A percentile compares a stretch with the other conserved stretches of the same genome.
These are phyloP conservation scores for Acidomyces sp. DNA, from an alignment of 495 filamentous ascomycete species.

Conservation along the genomic window DNA sequence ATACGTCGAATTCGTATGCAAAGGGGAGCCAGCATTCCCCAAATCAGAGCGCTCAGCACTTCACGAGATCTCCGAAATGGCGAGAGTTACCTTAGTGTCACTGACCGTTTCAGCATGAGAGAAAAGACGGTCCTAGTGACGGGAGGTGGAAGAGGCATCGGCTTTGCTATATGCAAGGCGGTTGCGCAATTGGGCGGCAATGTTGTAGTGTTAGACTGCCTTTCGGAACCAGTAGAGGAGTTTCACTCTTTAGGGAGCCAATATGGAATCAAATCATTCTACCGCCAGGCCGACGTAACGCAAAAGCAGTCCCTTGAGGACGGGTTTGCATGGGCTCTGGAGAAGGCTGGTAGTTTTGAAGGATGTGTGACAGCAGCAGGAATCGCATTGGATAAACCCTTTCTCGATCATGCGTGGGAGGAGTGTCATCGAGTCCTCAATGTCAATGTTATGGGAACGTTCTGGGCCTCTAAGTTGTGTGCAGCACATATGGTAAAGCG, in stretches of 20 bases:
- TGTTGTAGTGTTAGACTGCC: slow-evolving; percentile 15
- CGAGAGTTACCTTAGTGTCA: no score
- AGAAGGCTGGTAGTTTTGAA: background rate
- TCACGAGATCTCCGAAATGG: no score
- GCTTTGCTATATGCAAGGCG: slow-evolving; percentile 11
- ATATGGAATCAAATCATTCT: slow-evolving; percentile 3
- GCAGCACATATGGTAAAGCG: slow-evolving; percentile 3
- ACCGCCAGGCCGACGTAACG: slow-evolving; percentile 8
- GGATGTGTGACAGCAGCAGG: slow-evolving; percentile 9
- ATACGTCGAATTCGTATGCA: no score
- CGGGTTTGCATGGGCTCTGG: background rate
- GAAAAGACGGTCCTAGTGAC: slow-evolving; percentile 10
- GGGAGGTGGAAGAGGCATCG: slow-evolving; percentile 19
- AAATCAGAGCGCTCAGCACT: no score
- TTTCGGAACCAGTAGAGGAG: slow-evolving; percentile 9
- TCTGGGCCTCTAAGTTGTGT: slow-evolving; percentile 2
- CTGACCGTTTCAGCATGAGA: slow-evolving; percentile 3
- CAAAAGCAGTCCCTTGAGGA: background rate
- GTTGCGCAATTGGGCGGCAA: slow-evolving; percentile 15
- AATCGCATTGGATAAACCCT: slow-evolving; percentile 9
- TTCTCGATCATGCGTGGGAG: slow-evolving; percentile 5
- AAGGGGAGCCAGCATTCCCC: no score
- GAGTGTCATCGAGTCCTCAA: slow-evolving; percentile 6
- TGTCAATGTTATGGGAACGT: slow-evolving; percentile 12
- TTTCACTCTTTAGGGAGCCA: slow-evolving; percentile 10